phyloP scores from a whole-genome alignment of 371 early-diverging fungal species.

The Saksenaea oblongispora region DNA sequence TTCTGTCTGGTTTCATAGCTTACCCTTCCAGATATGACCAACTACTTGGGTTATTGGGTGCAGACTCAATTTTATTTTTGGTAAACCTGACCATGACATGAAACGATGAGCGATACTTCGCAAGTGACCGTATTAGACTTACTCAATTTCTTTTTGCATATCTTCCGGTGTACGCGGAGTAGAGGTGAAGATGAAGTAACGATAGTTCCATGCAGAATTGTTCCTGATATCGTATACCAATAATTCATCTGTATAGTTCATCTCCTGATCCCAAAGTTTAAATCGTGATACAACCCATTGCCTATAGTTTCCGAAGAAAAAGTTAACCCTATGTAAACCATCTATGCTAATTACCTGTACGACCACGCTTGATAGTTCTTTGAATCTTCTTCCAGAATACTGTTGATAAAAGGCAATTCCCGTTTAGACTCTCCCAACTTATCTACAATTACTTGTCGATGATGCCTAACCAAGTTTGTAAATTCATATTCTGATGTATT shows the following conservation, averaged over 20 bases:
- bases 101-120: not conserved
- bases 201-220: constrained; percentile 98
- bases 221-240: constrained; percentile 87
- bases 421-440: constrained; percentile 48
- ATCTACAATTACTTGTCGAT: constrained; percentile 84
- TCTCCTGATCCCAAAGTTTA: constrained; percentile 79
- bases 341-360: constrained; percentile 56
- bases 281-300: constrained; percentile 89
- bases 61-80: constrained; percentile 65
- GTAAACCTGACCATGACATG: constrained; percentile 48
- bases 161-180: constrained; percentile 45
- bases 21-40: constrained; percentile 86
- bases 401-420: constrained; percentile 74
- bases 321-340: not conserved
- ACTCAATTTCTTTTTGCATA: constrained; percentile 67
- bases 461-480: constrained; percentile 63
- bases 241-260: constrained; percentile 68
- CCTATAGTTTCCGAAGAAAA: constrained; percentile 32
- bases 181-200: constrained; percentile 73
- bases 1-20: not conserved
- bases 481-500: not conserved
- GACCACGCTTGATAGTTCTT: constrained; percentile 99
- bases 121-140: constrained; percentile 18
- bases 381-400: constrained; percentile 77
- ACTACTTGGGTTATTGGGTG: constrained; percentile 90